These are phyloP conservation scores for Lolium multiflorum DNA, from an alignment of 176 grass and related monocot species.

Conservation along the genomic window DNA sequence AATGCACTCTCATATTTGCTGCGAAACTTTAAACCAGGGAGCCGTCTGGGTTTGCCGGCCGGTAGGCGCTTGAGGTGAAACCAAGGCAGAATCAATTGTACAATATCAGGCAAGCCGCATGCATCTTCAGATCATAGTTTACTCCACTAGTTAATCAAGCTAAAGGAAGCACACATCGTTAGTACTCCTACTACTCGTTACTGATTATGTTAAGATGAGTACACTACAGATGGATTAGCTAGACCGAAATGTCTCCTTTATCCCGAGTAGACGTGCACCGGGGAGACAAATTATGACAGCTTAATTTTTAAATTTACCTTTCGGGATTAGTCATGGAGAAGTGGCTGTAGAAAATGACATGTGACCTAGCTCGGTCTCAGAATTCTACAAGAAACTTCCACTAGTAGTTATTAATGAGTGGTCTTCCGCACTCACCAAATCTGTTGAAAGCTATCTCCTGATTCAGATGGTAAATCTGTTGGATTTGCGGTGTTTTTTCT, in stretches of 20 bases:
- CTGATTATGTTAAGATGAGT: constrained; percentile 44
- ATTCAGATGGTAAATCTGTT: constrained; percentile 30
- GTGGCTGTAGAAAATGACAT: constrained; percentile 30
- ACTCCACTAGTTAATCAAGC: neutral
- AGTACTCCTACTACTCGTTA: neutral
- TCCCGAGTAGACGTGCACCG: constrained; percentile 29
- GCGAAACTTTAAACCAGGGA: neutral
- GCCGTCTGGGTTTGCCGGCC: neutral
- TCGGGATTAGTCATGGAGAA: constrained; percentile 38
- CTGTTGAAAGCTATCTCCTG: constrained; percentile 31
- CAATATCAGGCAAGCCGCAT: neutral
- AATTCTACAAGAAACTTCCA: constrained; percentile 36
- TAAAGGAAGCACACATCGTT: constrained; percentile 17
- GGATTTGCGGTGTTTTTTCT: neutral
- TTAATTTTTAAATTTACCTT: constrained; percentile 25
- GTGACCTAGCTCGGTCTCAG: constrained; percentile 10
- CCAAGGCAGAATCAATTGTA: neutral
- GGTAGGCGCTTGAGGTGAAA: neutral
- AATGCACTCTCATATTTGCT: neutral
- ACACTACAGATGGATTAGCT: constrained; percentile 36
- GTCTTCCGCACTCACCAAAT: constrained; percentile 16
- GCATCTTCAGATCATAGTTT: neutral
- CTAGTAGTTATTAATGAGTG: neutral
- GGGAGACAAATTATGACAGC: neutral
- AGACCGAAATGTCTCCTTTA: constrained; percentile 40